Evolutionary conservation across 495 filamentous ascomycete species (phyloP).

Genomic region (Lepidopterella palustris): DNA sequence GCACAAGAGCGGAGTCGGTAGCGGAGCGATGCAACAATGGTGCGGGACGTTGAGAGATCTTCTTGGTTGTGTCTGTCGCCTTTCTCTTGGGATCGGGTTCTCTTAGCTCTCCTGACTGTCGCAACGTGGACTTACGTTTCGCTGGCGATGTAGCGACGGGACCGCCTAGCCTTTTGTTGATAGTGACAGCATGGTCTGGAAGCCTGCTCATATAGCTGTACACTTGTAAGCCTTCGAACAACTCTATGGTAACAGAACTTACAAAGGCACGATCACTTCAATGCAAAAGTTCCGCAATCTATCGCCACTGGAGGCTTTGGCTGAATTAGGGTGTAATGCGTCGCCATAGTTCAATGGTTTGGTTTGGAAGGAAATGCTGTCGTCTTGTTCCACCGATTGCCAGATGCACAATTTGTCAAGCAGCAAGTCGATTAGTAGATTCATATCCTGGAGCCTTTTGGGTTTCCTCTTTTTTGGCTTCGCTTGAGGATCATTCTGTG

Average conservation of each 20-base stretch:
- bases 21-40: conserved; percentile 62
- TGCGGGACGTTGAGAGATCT: conserved; percentile 32
- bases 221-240: conserved; percentile 23
- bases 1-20: conserved; percentile 49
- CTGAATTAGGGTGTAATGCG: conserved; percentile 22
- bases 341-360: conserved; percentile 3
- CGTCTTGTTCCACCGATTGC: conserved; percentile 66
- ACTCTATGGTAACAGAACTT: conserved; percentile 32
- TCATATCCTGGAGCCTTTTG: conserved; percentile 52
- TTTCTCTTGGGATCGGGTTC: conserved; percentile 49
- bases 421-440: conserved; percentile 69
- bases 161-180: conserved; percentile 84
- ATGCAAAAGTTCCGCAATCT: conserved; percentile 74
- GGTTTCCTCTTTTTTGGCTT: conserved; percentile 37
- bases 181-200: conserved; percentile 67
- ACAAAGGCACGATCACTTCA: conserved; percentile 91
- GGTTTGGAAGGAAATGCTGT: conserved; percentile 32
- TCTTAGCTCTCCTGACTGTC: conserved; percentile 50
- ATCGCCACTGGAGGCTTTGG: conserved; percentile 36
- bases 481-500: conserved; percentile 25
- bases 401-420: conserved; percentile 92
- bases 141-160: conserved; percentile 58
- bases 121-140: conserved; percentile 42
- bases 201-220: conserved; percentile 70
- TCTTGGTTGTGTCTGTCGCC: conserved; percentile 55